Base-by-base conservation (phyloP, 2,329 filamentous ascomycete genomes). In the Pezicula rhizophila region DNA sequence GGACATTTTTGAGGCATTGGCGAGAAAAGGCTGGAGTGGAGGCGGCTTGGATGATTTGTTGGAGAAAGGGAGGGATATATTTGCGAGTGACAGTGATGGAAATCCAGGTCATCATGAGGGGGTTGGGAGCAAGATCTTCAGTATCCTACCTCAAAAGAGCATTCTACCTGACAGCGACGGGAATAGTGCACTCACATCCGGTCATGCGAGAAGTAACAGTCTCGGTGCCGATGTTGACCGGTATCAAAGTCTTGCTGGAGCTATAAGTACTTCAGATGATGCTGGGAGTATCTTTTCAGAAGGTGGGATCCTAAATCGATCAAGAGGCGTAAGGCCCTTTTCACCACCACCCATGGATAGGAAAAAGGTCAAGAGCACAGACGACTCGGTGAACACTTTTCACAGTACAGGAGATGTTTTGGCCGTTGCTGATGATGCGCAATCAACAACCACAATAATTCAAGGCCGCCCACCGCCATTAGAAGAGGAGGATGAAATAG, bases 1-100 rank as follows among this genome's bases (percentile, higher is more conserved):
- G 17, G 82, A 86, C 64, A 85, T 86, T 25, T 85, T 84, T 50
- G 82, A 86, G 68, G 72, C 77, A 20, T 67, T 86, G 20, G 82
- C 82, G 17, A 69, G 80, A 51, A 86, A 86, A 59, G 82, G 82
- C 7, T 85, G 82, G 82, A 77, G 70, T 17, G 82, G 82, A 34
- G 82, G 82, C 26, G 82, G 82, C 0, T 67, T 86, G 25, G 82
- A 85, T 51, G 82, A 85, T 31, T 66, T 86, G 4, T 68, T 86
- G 3, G 82, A 85, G 51, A 79, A 76, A 59, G 82, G 81, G 8
- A 71, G 73, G 33, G 82, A 86, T 60, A 66, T 85, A 15, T 82
- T 83, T 51, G 77, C 77, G 2, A 68, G 69, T 64, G 56, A 68
- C 59, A 63, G 20, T 53, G 61, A 60, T 12, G 50, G 42, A 15